Evolutionary conservation across 306 rosid species (phyloP).

Genomic region (Hippophae rhamnoides): DNA sequence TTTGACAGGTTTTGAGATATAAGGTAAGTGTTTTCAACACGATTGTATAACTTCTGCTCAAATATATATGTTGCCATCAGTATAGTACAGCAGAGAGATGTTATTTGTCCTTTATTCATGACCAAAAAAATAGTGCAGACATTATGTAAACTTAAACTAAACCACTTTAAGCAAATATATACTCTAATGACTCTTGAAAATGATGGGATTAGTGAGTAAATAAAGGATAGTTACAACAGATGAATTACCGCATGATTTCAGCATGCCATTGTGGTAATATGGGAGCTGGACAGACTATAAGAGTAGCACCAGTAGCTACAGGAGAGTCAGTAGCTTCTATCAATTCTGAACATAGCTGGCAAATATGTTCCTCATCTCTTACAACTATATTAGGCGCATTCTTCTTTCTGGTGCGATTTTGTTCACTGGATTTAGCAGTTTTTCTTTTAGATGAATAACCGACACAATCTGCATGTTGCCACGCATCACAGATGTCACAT

Average conservation of each 20-base stretch:
- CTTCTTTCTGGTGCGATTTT: conserved; percentile 30
- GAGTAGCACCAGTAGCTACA: conserved; percentile 82
- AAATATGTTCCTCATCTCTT: conserved; percentile 64
- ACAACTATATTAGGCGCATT: conserved; percentile 37
- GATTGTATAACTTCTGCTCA: not conserved
- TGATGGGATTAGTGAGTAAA: conserved; percentile 1
- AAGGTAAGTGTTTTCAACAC: not conserved
- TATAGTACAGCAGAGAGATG: not conserved
- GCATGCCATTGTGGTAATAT: conserved; percentile 88
- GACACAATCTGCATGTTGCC: conserved; percentile 97
- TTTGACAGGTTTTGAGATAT: not conserved
- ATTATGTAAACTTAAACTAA: not conserved
- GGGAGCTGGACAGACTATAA: conserved; percentile 88
- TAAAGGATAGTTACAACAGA: conserved; percentile 7
- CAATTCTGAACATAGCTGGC: conserved; percentile 78
- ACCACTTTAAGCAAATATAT: not conserved
- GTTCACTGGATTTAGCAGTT: conserved; percentile 31
- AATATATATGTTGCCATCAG: not conserved
- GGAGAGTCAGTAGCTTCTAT: conserved; percentile 72
- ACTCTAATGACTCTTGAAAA: not conserved
- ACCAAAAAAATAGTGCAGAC: not conserved
- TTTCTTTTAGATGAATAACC: conserved; percentile 72
- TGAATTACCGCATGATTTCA: conserved; percentile 65
- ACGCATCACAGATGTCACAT: conserved; percentile 90
- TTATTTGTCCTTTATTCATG: not conserved